Evolutionary conservation across 371 early-diverging fungal genomes (phyloP).

Genomic region (Apophysomyces elegans): DNA sequence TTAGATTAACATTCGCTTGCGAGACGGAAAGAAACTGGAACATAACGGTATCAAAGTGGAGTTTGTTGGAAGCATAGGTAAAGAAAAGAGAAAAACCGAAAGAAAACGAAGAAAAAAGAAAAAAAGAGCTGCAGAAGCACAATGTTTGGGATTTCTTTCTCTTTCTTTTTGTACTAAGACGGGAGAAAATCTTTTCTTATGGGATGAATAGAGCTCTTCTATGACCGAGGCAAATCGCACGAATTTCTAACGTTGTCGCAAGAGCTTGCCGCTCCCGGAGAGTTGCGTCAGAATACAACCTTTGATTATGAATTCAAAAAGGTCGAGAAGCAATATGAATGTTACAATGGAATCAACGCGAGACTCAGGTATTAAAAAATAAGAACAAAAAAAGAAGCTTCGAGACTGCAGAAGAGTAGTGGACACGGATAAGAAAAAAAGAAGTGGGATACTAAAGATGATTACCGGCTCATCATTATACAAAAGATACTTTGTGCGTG

Average conservation of each 20-base stretch:
- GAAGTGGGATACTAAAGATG: neutral
- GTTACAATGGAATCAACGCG: conserved; percentile 90
- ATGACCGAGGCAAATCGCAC: conserved; percentile 93
- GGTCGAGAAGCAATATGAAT: conserved; percentile 92
- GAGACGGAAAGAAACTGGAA: conserved; percentile 91
- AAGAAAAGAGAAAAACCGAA: conserved; percentile 2
- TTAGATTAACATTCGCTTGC: conserved; percentile 87
- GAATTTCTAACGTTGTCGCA: conserved; percentile 90
- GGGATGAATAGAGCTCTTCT: conserved; percentile 77
- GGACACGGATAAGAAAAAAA: neutral
- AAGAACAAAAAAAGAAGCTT: conserved; percentile 11
- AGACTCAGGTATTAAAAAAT: conserved; percentile 67
- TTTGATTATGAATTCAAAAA: conserved; percentile 92
- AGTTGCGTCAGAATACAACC: conserved; percentile 72
- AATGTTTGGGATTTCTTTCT: neutral
- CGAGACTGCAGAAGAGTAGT: too few species aligned
- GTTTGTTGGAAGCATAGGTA: conserved; percentile 95
- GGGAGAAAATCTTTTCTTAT: neutral
- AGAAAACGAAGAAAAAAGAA: neutral
- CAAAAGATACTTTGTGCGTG: conserved; percentile 83
- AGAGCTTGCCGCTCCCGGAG: conserved; percentile 89
- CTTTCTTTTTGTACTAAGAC: neutral
- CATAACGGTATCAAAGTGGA: conserved; percentile 98
- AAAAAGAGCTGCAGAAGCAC: neutral
- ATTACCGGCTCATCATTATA: neutral